Evolutionary conservation across 129 eudicot species (phyloP).

Genomic region (Arctium lappa): DNA sequence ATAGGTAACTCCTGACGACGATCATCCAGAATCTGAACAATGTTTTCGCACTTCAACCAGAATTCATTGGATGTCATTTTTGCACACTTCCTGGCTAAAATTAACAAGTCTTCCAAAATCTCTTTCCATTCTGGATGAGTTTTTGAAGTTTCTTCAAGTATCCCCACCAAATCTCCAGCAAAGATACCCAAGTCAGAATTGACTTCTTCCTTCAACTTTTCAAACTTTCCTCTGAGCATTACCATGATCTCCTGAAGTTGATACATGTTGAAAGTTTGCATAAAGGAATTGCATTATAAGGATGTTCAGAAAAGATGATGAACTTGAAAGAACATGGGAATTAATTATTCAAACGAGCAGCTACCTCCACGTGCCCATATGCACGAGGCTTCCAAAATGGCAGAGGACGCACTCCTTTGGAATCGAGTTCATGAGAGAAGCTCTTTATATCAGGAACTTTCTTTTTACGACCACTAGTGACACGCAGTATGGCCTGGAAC

Average conservation of each 20-base stretch:
- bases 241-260: conserved; percentile 70
- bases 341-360: conserved; percentile 10
- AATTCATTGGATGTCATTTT: conserved; percentile 84
- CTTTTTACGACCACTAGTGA: conserved; percentile 79
- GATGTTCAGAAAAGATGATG: neutral
- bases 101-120: conserved; percentile 65
- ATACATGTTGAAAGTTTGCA: conserved; percentile 3
- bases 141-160: conserved; percentile 58
- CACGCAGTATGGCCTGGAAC: conserved; percentile 77
- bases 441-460: conserved; percentile 76
- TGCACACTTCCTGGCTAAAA: conserved; percentile 69
- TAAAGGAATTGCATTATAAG: neutral
- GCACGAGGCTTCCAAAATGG: conserved; percentile 90
- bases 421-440: conserved; percentile 93
- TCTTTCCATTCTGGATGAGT: conserved; percentile 76
- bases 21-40: conserved; percentile 88
- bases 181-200: conserved; percentile 74
- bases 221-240: conserved; percentile 78
- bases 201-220: conserved; percentile 84
- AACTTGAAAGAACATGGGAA: conserved; percentile 5
- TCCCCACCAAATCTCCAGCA: conserved; percentile 84
- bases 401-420: conserved; percentile 91
- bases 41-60: conserved; percentile 82
- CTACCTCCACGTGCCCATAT: conserved; percentile 82
- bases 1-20: conserved; percentile 85